A percentile compares a stretch with the other conserved stretches of the same genome.
phyloP scores from a whole-genome alignment of 352 stramenopile genomes.

The Globisporangium cylindrosporum region DNA sequence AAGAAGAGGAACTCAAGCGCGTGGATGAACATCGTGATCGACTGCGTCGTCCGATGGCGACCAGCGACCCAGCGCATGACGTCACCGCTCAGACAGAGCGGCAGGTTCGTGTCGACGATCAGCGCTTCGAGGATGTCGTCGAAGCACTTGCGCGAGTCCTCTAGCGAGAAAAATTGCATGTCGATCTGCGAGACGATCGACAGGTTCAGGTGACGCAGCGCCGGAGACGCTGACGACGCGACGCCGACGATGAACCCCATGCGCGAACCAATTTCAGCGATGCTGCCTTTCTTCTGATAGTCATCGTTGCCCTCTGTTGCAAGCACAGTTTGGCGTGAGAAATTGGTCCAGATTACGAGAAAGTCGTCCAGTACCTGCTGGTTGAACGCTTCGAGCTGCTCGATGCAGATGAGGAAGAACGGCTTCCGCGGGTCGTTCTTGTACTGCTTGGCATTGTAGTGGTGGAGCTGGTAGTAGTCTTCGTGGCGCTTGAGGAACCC shows the following conservation, averaged over 20 bases:
- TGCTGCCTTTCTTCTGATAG: slow-evolving; percentile 2
- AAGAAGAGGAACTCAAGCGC: slow-evolving; percentile 62
- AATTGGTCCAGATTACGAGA: slow-evolving; percentile 68
- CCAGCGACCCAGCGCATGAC: slow-evolving; percentile 45
- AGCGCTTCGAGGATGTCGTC: slow-evolving; percentile 71
- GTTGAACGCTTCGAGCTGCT: slow-evolving; percentile 66
- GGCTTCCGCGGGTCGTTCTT: slow-evolving; percentile 19
- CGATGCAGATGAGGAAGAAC: slow-evolving; percentile 71
- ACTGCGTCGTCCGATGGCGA: slow-evolving; percentile 59
- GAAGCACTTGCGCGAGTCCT: slow-evolving; percentile 77
- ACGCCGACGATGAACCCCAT: slow-evolving; percentile 72
- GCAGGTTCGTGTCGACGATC: slow-evolving; percentile 60
- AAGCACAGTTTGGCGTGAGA: slow-evolving; percentile 17
- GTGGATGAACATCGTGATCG: slow-evolving; percentile 58
- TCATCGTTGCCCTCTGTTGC: neutral
- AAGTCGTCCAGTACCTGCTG: slow-evolving; percentile 64
- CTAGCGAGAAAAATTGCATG: slow-evolving; percentile 72
- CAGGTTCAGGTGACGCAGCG: slow-evolving; percentile 61
- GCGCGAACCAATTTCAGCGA: slow-evolving; percentile 10
- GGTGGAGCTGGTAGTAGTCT: slow-evolving; percentile 33
- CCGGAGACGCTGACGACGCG: slow-evolving; percentile 59
- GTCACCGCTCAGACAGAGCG: slow-evolving; percentile 45
- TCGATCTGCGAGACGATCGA: slow-evolving; percentile 51
- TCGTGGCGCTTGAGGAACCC: slow-evolving; percentile 28
- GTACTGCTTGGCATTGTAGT: slow-evolving; percentile 9